phyloP scores from a whole-genome alignment of 352 stramenopile genomes.

The Globisporangium canariense region DNA sequence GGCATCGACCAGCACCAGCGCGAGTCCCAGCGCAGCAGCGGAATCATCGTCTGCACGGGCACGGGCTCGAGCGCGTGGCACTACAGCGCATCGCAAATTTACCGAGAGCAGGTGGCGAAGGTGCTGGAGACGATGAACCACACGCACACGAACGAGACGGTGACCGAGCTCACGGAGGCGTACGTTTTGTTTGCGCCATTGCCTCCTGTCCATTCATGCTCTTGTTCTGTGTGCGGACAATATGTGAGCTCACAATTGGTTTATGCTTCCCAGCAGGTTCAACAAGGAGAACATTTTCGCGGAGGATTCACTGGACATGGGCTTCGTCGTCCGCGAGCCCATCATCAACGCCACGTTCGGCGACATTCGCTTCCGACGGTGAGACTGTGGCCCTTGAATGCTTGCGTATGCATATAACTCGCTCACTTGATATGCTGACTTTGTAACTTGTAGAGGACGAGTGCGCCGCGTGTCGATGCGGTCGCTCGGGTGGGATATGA shows the following conservation, averaged over 20 bases:
- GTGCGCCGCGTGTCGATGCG: constrained; percentile 83
- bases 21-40: constrained; percentile 84
- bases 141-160: constrained; percentile 85
- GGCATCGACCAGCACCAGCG: constrained; percentile 86
- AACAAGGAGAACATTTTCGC: constrained; percentile 85
- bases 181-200: constrained; percentile 25
- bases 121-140: constrained; percentile 83
- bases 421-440: background rate
- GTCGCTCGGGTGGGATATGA: constrained; percentile 89
- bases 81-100: constrained; percentile 85
- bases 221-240: background rate
- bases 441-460: constrained; percentile 42
- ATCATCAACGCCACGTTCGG: constrained; percentile 90
- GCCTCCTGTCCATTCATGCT: background rate
- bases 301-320: constrained; percentile 83
- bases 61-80: constrained; percentile 88
- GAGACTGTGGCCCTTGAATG: constrained; percentile 3
- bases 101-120: constrained; percentile 82
- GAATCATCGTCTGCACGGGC: constrained; percentile 85
- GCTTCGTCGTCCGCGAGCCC: constrained; percentile 81
- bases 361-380: constrained; percentile 87
- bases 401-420: background rate
- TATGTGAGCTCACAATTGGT: background rate
- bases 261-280: constrained; percentile 40
- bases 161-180: constrained; percentile 85